These are phyloP conservation scores for Colletotrichum sojae DNA, from an alignment of 2,329 filamentous ascomycete genomes.

Conservation along the genomic window DNA sequence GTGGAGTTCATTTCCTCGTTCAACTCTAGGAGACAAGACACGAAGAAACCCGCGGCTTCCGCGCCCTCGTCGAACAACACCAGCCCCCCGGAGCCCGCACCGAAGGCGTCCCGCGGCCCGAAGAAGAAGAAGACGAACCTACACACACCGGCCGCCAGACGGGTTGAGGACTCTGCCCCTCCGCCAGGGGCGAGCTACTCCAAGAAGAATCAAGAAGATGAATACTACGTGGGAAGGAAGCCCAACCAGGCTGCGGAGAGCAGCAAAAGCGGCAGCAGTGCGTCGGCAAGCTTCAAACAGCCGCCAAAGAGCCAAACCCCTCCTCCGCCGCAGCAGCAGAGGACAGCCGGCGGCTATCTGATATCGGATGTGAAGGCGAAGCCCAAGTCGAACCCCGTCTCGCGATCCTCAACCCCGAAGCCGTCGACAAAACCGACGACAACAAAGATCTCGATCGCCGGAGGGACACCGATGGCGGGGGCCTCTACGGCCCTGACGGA, in stretches of 20 bases:
- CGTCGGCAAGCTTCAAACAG: conserved; percentile 54
- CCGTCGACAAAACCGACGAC: conserved; percentile 58
- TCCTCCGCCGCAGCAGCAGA: conserved; percentile 55
- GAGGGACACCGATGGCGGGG: conserved; percentile 86
- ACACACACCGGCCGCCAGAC: conserved; percentile 75
- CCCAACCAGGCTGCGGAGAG: conserved; percentile 56
- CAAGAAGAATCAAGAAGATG: conserved; percentile 78
- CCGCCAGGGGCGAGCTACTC: conserved; percentile 77
- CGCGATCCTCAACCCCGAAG: conserved; percentile 69
- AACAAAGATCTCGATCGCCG: conserved; percentile 80
- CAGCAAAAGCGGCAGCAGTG: conserved; percentile 49
- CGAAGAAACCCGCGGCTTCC: conserved; percentile 47
- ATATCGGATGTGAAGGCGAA: conserved; percentile 83
- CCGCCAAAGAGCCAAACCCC: conserved; percentile 41
- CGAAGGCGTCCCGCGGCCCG: conserved; percentile 62
- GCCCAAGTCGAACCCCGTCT: conserved; percentile 65
- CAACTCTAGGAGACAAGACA: conserved; percentile 74
- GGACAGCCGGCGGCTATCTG: conserved; percentile 81
- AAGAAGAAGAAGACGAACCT: conserved; percentile 72
- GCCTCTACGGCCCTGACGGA: conserved; percentile 80
- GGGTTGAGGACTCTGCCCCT: conserved; percentile 75
- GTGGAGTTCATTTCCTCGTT: conserved; percentile 86
- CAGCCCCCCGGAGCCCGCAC: conserved; percentile 57
- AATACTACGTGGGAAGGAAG: conserved; percentile 79
- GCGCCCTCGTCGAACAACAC: conserved; percentile 11